A percentile compares a stretch with the other conserved stretches of the same genome.
These are phyloP conservation scores for Kwoniella sp. DNA, from an alignment of 768 basidiomycete genomes.

Conservation along the genomic window DNA sequence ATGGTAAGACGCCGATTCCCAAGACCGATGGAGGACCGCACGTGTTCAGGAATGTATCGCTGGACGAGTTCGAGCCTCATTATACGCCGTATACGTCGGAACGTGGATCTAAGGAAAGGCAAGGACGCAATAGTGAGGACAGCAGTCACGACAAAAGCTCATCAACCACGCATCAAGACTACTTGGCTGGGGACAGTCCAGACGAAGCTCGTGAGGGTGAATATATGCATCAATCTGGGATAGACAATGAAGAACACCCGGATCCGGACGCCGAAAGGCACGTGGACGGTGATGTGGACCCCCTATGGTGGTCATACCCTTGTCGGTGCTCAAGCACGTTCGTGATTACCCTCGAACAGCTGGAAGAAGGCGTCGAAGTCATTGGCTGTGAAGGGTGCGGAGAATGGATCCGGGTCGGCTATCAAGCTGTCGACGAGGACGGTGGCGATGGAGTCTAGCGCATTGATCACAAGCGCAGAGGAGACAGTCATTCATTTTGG, in stretches of 20 bases:
- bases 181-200: background rate
- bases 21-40: conserved; percentile 17
- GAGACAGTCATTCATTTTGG: too few species aligned
- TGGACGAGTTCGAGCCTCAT: conserved; percentile 35
- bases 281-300: conserved; percentile 39
- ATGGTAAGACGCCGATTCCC: background rate
- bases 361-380: conserved; percentile 57
- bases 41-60: conserved; percentile 26
- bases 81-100: background rate
- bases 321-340: conserved; percentile 56
- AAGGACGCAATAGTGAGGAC: too few species aligned
- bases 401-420: conserved; percentile 57
- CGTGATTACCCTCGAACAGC: conserved; percentile 49
- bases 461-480: too few species aligned
- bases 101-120: background rate
- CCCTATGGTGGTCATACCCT: conserved; percentile 53
- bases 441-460: too few species aligned
- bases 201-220: background rate
- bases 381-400: conserved; percentile 58
- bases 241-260: background rate
- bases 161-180: too few species aligned
- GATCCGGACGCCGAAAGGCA: background rate
- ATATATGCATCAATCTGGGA: background rate
- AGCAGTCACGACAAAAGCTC: too few species aligned
- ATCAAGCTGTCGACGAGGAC: conserved; percentile 53